A percentile compares a stretch with the other conserved stretches of the same genome.
Conservation (phyloP, 306 rosid genomes). For the Trifolium subterraneum region DNA sequence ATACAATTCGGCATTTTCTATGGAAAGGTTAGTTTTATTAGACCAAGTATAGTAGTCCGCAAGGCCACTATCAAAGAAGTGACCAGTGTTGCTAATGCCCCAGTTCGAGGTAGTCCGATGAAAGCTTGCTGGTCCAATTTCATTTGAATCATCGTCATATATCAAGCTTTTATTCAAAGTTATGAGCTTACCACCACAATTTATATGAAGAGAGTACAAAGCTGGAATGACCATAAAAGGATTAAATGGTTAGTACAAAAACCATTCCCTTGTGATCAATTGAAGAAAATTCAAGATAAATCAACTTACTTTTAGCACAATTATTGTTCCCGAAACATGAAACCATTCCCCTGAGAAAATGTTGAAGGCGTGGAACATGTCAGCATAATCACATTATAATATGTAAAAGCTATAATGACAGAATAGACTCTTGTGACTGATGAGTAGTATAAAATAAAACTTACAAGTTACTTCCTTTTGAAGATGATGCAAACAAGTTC, state of each 20-base stretch:
- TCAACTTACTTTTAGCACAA: constrained; percentile 58
- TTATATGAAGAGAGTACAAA: constrained; percentile 58
- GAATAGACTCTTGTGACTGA: neutral
- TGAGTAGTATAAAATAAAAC: constrained; percentile 28
- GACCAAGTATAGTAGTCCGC: constrained; percentile 38
- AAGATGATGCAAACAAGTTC: constrained; percentile 54
- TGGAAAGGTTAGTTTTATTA: constrained; percentile 50
- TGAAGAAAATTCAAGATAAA: neutral
- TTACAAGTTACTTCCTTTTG: constrained; percentile 41
- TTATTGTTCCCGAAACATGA: constrained; percentile 49
- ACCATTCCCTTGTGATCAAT: no score
- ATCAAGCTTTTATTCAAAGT: constrained; percentile 34
- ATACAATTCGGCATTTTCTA: constrained; percentile 53
- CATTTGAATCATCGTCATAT: constrained; percentile 53
- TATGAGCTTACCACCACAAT: constrained; percentile 65
- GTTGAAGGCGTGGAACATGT: constrained; percentile 37
- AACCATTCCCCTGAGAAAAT: constrained; percentile 50
- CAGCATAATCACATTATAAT: constrained; percentile 30
- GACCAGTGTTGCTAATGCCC: constrained; percentile 73
- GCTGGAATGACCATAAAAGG: constrained; percentile 24
- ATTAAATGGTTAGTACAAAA: constrained; percentile 4
- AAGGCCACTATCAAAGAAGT: constrained; percentile 46
- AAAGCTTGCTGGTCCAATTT: constrained; percentile 49
- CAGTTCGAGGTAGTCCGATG: constrained; percentile 46
- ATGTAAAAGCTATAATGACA: neutral